Base-by-base conservation (phyloP, 2,329 filamentous ascomycete genomes). In the Penicillium sclerotiorum region DNA sequence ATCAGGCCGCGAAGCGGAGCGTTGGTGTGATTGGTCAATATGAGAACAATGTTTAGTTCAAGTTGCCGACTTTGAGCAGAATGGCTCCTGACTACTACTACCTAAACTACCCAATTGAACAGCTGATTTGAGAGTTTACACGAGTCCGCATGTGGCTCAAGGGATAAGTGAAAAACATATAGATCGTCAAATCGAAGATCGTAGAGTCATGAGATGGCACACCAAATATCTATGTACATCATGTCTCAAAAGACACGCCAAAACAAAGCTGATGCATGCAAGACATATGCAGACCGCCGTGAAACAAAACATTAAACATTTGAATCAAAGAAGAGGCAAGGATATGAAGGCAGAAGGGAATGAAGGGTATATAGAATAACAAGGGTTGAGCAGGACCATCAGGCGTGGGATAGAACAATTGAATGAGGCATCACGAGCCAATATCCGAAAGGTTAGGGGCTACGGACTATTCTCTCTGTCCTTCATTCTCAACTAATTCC, bases 401-500 rank as follows among this genome's bases (percentile, higher is more conserved):
- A n/a, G n/a, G n/a, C n/a, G n/a, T n/a, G n/a, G n/a, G n/a, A n/a
- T n/a, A n/a, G n/a, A n/a, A n/a, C n/a, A n/a, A n/a, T n/a, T 27
- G n/a, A 15, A 21, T 23, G n/a, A n/a, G n/a, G 21, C n/a, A 18
- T 13, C 5, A 8, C 20, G 18, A 25, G 15, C 7, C 5, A 17
- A 21, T 8, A 15, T n/a, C 4, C 2, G 11, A 30, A 18, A 22
- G 17, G 20, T 20, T 20, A 36, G n/a, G 28, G 13, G 17, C 21
- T 18, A 32, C 4, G 27, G 20, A 28, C 56, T 55, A 77, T 53
- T 83, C 80, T 62, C 78, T 81, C 56, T 93, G 88, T 5, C 90
- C 92, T 64, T 95, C 89, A 69, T 97, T 97, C 60, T 97, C 81
- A 58, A 96, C 75, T 80, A 99, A 80, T 75, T 99, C 94, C 56